A percentile compares a stretch with the other conserved stretches of the same genome.
Evolutionary conservation across 2,329 filamentous ascomycete genomes (phyloP).

Genomic region (Cladorrhinum sp.): DNA sequence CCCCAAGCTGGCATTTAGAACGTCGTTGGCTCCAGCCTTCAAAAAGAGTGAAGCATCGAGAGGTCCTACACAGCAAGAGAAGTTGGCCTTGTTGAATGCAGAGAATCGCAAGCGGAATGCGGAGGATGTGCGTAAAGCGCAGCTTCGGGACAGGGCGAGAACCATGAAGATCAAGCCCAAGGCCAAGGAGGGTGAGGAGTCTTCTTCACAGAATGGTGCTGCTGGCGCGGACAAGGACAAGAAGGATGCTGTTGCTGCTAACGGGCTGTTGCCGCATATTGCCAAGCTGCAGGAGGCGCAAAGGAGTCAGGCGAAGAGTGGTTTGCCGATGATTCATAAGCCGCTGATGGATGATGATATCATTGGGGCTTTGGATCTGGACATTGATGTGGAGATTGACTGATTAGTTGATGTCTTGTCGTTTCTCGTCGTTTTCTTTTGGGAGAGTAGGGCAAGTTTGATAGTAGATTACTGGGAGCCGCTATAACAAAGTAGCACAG

Average conservation of each 20-base stretch:
- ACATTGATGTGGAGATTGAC: slow-evolving; percentile 70
- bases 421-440: background rate
- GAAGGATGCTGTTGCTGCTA: slow-evolving; percentile 12
- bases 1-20: slow-evolving; percentile 71
- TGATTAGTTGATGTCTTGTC: slow-evolving; percentile 1
- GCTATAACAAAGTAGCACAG: background rate
- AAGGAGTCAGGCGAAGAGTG: slow-evolving; percentile 49
- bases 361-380: slow-evolving; percentile 82
- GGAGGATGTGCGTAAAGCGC: slow-evolving; percentile 87
- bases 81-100: slow-evolving; percentile 77
- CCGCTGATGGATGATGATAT: slow-evolving; percentile 88
- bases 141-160: slow-evolving; percentile 73
- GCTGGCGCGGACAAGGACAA: slow-evolving; percentile 35
- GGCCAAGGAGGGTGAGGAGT: slow-evolving; percentile 20
- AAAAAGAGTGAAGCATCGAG: slow-evolving; percentile 51
- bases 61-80: slow-evolving; percentile 69
- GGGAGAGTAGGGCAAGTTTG: background rate
- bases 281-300: slow-evolving; percentile 53
- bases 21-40: slow-evolving; percentile 49
- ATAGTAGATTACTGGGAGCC: background rate
- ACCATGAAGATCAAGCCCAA: slow-evolving; percentile 33
- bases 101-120: slow-evolving; percentile 80
- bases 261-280: slow-evolving; percentile 47
- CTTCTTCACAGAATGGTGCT: slow-evolving; percentile 45
- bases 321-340: slow-evolving; percentile 68